A percentile compares a stretch with the other conserved stretches of the same genome.
Evolutionary conservation across 2,329 filamentous ascomycete genomes (phyloP).

Genomic region (Rhytidhysteron rufulum): DNA sequence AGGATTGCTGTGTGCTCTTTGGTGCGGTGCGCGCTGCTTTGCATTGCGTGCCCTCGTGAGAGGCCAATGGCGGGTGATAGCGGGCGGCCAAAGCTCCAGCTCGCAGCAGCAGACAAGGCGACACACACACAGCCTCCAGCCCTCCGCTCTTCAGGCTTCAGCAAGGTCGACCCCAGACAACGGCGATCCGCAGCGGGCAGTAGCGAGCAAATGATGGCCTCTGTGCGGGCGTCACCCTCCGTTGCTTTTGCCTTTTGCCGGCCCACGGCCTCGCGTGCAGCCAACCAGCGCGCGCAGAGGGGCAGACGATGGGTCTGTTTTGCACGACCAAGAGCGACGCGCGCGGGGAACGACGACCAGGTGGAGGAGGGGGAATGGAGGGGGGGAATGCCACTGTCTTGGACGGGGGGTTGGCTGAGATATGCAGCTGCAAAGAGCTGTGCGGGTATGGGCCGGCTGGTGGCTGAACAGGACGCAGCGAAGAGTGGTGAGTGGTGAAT

Average conservation of each 20-base stretch:
- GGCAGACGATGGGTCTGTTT: background rate
- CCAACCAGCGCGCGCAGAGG: background rate
- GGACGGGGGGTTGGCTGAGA: too few species aligned
- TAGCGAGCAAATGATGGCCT: constrained; percentile 6
- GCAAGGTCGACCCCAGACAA: background rate
- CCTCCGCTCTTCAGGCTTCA: background rate
- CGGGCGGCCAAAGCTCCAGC: background rate
- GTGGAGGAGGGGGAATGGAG: background rate
- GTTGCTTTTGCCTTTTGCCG: background rate
- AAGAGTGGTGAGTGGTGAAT: too few species aligned
- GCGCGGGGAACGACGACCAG: background rate
- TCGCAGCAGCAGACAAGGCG: background rate
- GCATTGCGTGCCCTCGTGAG: background rate
- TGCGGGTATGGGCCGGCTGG: background rate
- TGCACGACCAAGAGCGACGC: too few species aligned
- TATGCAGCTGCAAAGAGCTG: too few species aligned
- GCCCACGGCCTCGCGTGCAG: background rate
- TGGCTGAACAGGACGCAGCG: constrained; percentile 2
- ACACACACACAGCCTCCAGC: background rate
- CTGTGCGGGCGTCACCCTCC: too few species aligned
- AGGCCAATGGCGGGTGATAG: constrained; percentile 1
- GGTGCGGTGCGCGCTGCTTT: background rate
- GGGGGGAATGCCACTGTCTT: background rate
- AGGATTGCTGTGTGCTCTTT: background rate
- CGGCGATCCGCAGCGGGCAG: constrained; percentile 4